phyloP scores from a whole-genome alignment of 163 green algal species.

The Chloroidium sp. region DNA sequence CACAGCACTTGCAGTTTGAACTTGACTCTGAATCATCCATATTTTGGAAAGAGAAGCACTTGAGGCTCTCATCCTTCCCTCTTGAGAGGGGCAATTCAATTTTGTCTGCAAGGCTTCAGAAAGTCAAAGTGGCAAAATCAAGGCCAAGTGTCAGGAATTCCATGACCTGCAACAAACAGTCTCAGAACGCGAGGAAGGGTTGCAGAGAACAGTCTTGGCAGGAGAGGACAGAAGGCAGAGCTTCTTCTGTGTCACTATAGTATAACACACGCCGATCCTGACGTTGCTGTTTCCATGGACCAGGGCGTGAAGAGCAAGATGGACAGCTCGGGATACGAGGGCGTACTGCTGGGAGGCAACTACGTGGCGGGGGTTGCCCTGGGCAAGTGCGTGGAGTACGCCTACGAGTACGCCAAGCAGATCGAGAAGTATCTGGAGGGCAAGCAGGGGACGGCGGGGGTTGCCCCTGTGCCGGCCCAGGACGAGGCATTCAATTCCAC shows the following conservation, averaged over 20 bases:
- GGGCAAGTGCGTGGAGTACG: slow-evolving; percentile 93
- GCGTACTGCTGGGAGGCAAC: slow-evolving; percentile 91
- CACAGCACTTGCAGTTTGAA: not conserved
- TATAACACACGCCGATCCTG: too few relatives aligned
- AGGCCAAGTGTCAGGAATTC: too few relatives aligned
- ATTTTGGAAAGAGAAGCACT: not conserved
- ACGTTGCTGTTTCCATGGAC: too few relatives aligned
- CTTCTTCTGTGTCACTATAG: too few relatives aligned
- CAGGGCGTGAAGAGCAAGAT: slow-evolving; percentile 29
- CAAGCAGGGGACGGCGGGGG: not conserved
- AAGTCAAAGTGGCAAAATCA: not conserved
- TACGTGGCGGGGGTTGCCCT: slow-evolving; percentile 92
- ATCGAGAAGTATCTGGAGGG: slow-evolving; percentile 29
- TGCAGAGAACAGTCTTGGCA: too few relatives aligned
- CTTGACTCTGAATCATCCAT: not conserved
- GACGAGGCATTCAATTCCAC: too few relatives aligned
- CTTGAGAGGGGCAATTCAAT: not conserved
- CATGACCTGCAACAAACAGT: too few relatives aligned
- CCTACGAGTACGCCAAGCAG: slow-evolving; percentile 68
- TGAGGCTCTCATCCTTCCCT: not conserved
- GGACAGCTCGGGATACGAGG: slow-evolving; percentile 51
- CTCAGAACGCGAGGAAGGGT: too few relatives aligned
- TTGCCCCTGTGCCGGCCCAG: too few relatives aligned
- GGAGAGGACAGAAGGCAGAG: too few relatives aligned
- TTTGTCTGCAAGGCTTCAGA: not conserved